Evolutionary conservation across 1,284 basidiomycete genomes (phyloP).

Genomic region (Serendipita sp.): DNA sequence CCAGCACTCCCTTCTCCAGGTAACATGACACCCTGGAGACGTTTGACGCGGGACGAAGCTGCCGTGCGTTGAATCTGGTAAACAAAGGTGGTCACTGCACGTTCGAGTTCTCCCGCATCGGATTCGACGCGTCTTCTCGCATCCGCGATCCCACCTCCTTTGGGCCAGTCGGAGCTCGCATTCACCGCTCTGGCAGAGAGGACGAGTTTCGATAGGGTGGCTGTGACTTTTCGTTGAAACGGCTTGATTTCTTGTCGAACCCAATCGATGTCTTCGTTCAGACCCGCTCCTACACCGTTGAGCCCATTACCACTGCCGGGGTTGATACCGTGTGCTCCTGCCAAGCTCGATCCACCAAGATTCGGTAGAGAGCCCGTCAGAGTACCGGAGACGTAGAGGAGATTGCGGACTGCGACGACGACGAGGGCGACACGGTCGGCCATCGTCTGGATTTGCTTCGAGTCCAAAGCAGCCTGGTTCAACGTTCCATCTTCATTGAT

Average conservation of each 20-base stretch:
- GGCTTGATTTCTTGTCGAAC: conserved; percentile 20
- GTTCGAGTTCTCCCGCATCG: conserved; percentile 65
- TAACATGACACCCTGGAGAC: conserved; percentile 49
- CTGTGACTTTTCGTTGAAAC: conserved; percentile 27
- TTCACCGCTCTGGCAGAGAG: conserved; percentile 27
- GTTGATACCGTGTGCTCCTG: conserved; percentile 6
- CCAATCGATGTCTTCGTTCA: conserved; percentile 2
- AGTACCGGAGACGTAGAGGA: conserved; percentile 19
- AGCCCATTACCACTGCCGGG: conserved; percentile 5
- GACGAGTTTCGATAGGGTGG: conserved; percentile 29
- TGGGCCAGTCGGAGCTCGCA: conserved; percentile 13
- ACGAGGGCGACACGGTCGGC: conserved; percentile 39
- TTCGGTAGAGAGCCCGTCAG: conserved; percentile 5
- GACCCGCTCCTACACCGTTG: conserved; percentile 7
- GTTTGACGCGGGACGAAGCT: conserved; percentile 27
- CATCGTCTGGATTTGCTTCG: conserved; percentile 9
- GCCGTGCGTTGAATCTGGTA: conserved; percentile 45
- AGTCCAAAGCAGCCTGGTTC: neutral
- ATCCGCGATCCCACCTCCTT: conserved; percentile 23
- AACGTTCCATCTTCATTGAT: neutral
- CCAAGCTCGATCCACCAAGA: neutral
- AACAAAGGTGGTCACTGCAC: conserved; percentile 58
- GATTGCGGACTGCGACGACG: conserved; percentile 46
- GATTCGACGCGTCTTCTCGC: conserved; percentile 58
- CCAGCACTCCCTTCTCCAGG: conserved; percentile 28